Percentiles rank a stretch among this genome's conserved stretches.
Conservation (phyloP, 495 filamentous ascomycete species). For the Pyrenula aspistea region DNA sequence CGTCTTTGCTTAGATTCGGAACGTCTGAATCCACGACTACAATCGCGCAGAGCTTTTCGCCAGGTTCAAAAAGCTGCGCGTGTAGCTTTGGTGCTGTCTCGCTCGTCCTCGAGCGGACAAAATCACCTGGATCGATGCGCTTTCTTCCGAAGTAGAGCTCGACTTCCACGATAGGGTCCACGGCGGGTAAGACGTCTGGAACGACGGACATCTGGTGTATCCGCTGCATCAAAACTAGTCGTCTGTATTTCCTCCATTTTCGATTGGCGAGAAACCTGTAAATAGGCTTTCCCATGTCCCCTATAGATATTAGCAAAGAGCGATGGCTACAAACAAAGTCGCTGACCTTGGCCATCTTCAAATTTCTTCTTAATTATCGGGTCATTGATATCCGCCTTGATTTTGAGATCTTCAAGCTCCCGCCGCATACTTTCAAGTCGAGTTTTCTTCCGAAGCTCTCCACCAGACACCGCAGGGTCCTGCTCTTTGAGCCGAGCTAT, state of each 20-base stretch:
- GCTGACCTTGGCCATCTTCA: constrained; percentile 61
- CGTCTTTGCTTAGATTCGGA: constrained; percentile 63
- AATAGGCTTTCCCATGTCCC: constrained; percentile 92
- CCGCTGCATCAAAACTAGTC: constrained; percentile 67
- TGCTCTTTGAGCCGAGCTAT: constrained; percentile 47
- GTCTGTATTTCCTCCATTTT: constrained; percentile 77
- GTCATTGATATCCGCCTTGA: constrained; percentile 91
- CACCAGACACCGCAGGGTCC: constrained; percentile 45
- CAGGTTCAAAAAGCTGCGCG: constrained; percentile 73
- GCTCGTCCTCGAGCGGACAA: constrained; percentile 59
- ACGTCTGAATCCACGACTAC: constrained; percentile 87
- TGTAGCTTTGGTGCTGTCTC: constrained; percentile 59
- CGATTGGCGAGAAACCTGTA: constrained; percentile 81
- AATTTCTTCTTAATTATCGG: constrained; percentile 88
- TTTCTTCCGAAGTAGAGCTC: constrained; percentile 59
- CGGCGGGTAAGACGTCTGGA: constrained; percentile 80
- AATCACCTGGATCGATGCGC: constrained; percentile 58
- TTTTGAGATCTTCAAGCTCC: constrained; percentile 70
- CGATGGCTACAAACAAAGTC: background rate
- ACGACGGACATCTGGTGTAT: constrained; percentile 80
- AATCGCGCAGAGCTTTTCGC: constrained; percentile 69
- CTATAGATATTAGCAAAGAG: constrained; percentile 25
- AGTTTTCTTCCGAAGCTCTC: constrained; percentile 48
- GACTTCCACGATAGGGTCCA: constrained; percentile 70
- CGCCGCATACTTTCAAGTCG: constrained; percentile 57